Evolutionary conservation across 2,329 filamentous ascomycete species (phyloP).

Genomic region (Penicillium psychrosexuale): DNA sequence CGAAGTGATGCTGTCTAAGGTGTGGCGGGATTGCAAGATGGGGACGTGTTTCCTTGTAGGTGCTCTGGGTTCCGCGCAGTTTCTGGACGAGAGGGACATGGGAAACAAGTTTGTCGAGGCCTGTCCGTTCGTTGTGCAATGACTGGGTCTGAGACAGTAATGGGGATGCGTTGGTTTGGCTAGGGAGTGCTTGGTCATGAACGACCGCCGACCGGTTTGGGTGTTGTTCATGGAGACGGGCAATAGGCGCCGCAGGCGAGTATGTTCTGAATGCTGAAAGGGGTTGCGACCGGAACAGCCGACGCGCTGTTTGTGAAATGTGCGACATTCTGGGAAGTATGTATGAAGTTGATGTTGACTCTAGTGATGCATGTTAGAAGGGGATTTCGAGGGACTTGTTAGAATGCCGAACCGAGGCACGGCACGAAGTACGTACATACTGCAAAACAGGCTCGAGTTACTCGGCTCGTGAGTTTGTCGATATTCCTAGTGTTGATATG

Average conservation of each 20-base stretch:
- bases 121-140: neutral
- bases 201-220: conserved; percentile 23
- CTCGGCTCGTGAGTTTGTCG: neutral
- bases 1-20: conserved; percentile 70
- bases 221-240: conserved; percentile 22
- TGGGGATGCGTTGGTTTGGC: conserved; percentile 8
- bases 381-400: neutral
- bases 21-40: conserved; percentile 75
- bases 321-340: conserved; percentile 10
- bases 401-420: neutral
- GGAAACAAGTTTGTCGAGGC: conserved; percentile 27
- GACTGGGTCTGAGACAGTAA: conserved; percentile 8
- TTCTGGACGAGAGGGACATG: conserved; percentile 64
- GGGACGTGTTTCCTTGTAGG: conserved; percentile 71
- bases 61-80: conserved; percentile 59
- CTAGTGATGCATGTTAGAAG: neutral
- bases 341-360: neutral
- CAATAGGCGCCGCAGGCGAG: conserved; percentile 2
- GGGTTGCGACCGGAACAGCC: conserved; percentile 14
- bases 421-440: neutral
- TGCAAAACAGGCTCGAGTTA: neutral
- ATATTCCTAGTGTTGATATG: neutral
- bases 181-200: conserved; percentile 23
- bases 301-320: conserved; percentile 9
- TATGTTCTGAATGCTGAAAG: neutral